Percentiles rank a stretch among this genome's conserved stretches.
Conservation (phyloP, 2,329 filamentous ascomycete species). For the Thermothelomyces thermophilus region DNA sequence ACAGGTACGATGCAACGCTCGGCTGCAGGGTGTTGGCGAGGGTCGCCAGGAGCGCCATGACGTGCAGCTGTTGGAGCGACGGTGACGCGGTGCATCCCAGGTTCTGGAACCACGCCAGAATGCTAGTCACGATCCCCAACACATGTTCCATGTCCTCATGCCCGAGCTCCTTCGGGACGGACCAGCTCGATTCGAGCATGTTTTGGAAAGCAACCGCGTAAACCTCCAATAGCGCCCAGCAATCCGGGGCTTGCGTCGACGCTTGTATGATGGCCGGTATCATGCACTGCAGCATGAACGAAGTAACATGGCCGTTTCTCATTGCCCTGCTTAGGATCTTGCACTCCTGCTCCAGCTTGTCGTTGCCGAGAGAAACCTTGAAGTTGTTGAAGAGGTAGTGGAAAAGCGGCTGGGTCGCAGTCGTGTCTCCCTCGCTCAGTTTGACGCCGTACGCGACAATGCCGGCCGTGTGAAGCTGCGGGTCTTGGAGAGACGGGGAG, state of each 20-base stretch:
- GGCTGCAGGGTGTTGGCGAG: slow-evolving; percentile 15
- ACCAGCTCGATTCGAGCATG: slow-evolving; percentile 30
- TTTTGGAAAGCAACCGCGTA: slow-evolving; percentile 40
- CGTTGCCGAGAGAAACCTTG: slow-evolving; percentile 46
- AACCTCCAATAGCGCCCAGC: slow-evolving; percentile 45
- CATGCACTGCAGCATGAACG: slow-evolving; percentile 47
- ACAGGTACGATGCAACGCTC: slow-evolving; percentile 8
- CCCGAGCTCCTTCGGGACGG: slow-evolving; percentile 30
- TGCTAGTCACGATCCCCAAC: neutral
- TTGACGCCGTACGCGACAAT: slow-evolving; percentile 51
- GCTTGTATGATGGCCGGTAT: slow-evolving; percentile 46
- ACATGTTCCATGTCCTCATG: slow-evolving; percentile 14
- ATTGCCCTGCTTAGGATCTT: slow-evolving; percentile 43
- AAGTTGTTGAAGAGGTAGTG: slow-evolving; percentile 53
- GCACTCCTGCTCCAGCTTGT: slow-evolving; percentile 41
- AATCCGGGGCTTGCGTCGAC: slow-evolving; percentile 29
- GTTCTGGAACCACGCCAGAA: slow-evolving; percentile 12
- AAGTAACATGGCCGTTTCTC: slow-evolving; percentile 36
- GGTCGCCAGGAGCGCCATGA: slow-evolving; percentile 13
- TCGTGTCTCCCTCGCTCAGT: slow-evolving; percentile 45
- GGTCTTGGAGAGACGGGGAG: slow-evolving; percentile 49
- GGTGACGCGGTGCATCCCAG: neutral
- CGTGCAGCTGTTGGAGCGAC: slow-evolving; percentile 13
- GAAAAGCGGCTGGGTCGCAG: slow-evolving; percentile 45
- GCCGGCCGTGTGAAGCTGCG: slow-evolving; percentile 48